A percentile compares a stretch with the other conserved stretches of the same genome.
These are phyloP conservation scores for Colletotrichum somersetense DNA, from an alignment of 2,329 filamentous ascomycete genomes.

Conservation along the genomic window DNA sequence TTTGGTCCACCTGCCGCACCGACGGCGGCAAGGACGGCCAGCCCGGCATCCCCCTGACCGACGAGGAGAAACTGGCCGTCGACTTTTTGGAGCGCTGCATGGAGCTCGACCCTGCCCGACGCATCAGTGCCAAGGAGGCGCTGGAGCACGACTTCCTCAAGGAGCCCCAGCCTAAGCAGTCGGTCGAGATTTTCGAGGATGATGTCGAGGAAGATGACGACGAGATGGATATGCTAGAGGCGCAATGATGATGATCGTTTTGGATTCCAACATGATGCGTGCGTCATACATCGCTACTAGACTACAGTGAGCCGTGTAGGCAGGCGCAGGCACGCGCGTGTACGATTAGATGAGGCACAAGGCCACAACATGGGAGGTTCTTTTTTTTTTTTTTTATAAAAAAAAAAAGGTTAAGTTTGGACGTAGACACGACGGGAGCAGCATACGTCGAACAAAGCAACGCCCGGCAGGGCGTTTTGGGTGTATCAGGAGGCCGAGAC, in stretches of 20 bases:
- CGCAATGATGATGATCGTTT: slow-evolving; percentile 31
- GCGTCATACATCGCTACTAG: neutral
- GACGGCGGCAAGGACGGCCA: slow-evolving; percentile 64
- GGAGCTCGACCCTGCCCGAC: slow-evolving; percentile 79
- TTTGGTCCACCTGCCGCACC: slow-evolving; percentile 90
- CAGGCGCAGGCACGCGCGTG: neutral
- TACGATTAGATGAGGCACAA: neutral
- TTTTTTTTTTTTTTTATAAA: no score
- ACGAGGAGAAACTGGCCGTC: slow-evolving; percentile 79
- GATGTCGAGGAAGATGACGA: slow-evolving; percentile 57
- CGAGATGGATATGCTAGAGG: slow-evolving; percentile 64
- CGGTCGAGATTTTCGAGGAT: slow-evolving; percentile 31
- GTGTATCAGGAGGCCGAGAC: neutral
- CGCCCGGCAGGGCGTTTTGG: neutral
- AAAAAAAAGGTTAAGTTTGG: neutral
- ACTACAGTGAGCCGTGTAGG: neutral
- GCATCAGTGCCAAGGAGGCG: slow-evolving; percentile 82
- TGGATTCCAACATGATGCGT: neutral
- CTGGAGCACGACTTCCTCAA: slow-evolving; percentile 78
- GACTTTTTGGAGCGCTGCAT: slow-evolving; percentile 79
- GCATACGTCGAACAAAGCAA: neutral
- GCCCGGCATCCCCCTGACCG: slow-evolving; percentile 65
- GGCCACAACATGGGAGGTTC: neutral
- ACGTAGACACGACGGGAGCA: no score
- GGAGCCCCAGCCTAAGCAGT: slow-evolving; percentile 49